Base-by-base conservation (phyloP, 192 early-diverging fungal genomes). In the Rhizophagus sp. region DNA sequence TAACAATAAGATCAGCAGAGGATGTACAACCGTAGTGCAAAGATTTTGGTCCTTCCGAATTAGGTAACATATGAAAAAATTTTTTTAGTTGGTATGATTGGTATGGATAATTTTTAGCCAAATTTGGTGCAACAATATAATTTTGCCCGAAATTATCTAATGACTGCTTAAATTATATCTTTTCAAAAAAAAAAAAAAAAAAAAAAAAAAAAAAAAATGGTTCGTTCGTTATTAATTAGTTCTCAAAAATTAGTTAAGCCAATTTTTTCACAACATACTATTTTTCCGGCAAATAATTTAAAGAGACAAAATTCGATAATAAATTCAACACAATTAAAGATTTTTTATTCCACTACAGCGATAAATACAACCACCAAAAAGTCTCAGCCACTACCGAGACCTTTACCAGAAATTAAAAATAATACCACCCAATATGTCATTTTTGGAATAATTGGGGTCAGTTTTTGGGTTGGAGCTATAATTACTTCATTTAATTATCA, bases 401-500 rank as follows among this genome's bases (percentile, higher is more conserved):
- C 77, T 34, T 82, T 88, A 6, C 87, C 87, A 3, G 72, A 67
- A 49, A 34, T 86, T 8, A 71, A 49, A 19, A 70, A 44, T 17
- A 76, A 81, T 17, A 78, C 78, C 0, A 78, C 83, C 0, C 39
- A 81, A 12, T 83, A 74, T 44, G 82, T 86, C 62, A n/a, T 82
- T 27, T 70, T 80, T 36, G 85, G 83, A 2, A 69, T 86, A 41
- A 72, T 86, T 6, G 90, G 89, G 50, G 82, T 87, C 8, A 68
- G 70, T 17, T 81, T 88, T 62, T 91, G 90, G 90, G 82, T 82
- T 7, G 89, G 81, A 65, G 87, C 84, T 15, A 75, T 90, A 15
- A 84, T 87, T 4, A 66, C 82, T 11, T 87, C 89, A 12, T 85
- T 88, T 62, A 91, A 91, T 61, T 85, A 90, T 73, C 89, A 91